A percentile compares a stretch with the other conserved stretches of the same genome.
These are phyloP conservation scores for Niebla homalea DNA, from an alignment of 495 filamentous ascomycete species.

Conservation along the genomic window DNA sequence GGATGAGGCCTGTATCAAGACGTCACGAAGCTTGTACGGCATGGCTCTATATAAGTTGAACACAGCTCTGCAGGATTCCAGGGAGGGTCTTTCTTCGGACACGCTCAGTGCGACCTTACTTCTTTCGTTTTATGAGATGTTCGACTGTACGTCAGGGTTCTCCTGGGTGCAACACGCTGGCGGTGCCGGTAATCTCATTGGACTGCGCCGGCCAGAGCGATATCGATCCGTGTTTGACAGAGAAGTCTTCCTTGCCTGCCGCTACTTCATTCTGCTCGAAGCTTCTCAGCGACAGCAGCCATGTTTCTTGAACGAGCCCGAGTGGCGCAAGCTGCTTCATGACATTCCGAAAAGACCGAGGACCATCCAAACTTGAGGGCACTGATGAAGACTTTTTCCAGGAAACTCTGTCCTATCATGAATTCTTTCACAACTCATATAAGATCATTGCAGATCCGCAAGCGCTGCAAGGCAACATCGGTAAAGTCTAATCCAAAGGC, in stretches of 20 bases:
- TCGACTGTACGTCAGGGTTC: conserved; percentile 20
- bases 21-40: conserved; percentile 21
- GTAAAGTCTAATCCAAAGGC: neutral
- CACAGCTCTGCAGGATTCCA: conserved; percentile 14
- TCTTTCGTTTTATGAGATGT: conserved; percentile 25
- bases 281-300: conserved; percentile 18
- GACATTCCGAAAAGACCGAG: conserved; percentile 13
- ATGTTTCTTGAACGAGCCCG: conserved; percentile 25
- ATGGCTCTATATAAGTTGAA: conserved; percentile 22
- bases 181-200: conserved; percentile 25
- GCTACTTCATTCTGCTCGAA: conserved; percentile 22
- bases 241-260: conserved; percentile 24
- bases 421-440: neutral
- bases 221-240: conserved; percentile 24
- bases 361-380: neutral
- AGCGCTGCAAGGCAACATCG: neutral
- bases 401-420: neutral
- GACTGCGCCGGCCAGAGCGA: conserved; percentile 21
- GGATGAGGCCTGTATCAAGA: conserved; percentile 9
- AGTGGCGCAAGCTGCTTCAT: conserved; percentile 24
- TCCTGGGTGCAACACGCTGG: conserved; percentile 27
- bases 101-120: conserved; percentile 20
- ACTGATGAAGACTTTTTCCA: conserved; percentile 5
- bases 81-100: conserved; percentile 15
- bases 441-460: neutral